Evolutionary conservation across 2,329 filamentous ascomycete genomes (phyloP).

Genomic region (Chaetomiaceae sp.): DNA sequence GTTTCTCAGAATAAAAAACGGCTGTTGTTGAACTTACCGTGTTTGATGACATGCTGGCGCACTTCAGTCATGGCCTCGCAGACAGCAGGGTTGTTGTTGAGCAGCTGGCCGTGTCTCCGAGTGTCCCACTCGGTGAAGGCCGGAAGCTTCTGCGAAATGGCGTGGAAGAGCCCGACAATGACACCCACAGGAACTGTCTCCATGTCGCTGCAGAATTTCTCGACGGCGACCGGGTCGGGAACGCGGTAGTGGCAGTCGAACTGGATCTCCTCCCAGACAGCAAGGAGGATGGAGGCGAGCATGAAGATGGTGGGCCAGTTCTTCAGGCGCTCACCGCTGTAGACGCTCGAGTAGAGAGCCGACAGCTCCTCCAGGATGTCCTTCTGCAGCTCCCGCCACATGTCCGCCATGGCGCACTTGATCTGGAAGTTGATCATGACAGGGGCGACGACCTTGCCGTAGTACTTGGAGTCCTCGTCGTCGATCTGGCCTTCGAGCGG

Average conservation of each 20-base stretch:
- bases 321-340: slow-evolving; percentile 94
- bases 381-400: slow-evolving; percentile 97
- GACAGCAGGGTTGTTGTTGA: slow-evolving; percentile 86
- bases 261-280: slow-evolving; percentile 98
- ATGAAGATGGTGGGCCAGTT: slow-evolving; percentile 99
- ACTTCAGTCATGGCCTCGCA: slow-evolving; percentile 97
- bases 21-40: slow-evolving; percentile 61
- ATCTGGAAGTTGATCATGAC: slow-evolving; percentile 99
- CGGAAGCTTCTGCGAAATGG: slow-evolving; percentile 94
- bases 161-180: slow-evolving; percentile 93
- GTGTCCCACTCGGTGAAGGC: slow-evolving; percentile 94
- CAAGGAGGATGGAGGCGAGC: slow-evolving; percentile 84
- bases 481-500: slow-evolving; percentile 76
- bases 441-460: slow-evolving; percentile 83
- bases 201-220: slow-evolving; percentile 97
- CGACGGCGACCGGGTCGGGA: slow-evolving; percentile 74
- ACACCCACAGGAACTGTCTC: slow-evolving; percentile 93
- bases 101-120: slow-evolving; percentile 79
- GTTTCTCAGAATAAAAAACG: background rate
- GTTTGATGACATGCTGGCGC: slow-evolving; percentile 83
- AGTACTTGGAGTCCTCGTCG: slow-evolving; percentile 79
- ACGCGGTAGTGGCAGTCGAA: slow-evolving; percentile 97
- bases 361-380: slow-evolving; percentile 94
- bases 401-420: slow-evolving; percentile 93
- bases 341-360: slow-evolving; percentile 89